Evolutionary conservation across 106 monocot species (phyloP).

Genomic region (Allium cepa): DNA sequence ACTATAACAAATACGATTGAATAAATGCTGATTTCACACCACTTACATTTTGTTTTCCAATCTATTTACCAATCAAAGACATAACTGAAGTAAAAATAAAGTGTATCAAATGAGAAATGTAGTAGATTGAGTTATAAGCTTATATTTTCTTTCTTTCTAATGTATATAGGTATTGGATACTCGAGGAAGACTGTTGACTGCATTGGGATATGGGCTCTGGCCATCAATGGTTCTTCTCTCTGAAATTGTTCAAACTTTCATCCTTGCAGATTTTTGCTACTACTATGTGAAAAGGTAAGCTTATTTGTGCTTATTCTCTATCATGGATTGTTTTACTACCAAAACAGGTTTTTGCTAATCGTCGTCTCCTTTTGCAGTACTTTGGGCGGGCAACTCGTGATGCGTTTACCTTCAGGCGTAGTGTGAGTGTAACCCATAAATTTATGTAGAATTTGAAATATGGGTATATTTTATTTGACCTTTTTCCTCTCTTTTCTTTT

Average conservation of each 20-base stretch:
- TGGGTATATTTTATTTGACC: no score
- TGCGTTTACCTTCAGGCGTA: constrained; percentile 71
- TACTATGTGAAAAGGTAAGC: constrained; percentile 81
- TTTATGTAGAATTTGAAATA: no score
- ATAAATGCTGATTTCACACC: no score
- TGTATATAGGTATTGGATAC: constrained; percentile 67
- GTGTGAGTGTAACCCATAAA: constrained; percentile 19
- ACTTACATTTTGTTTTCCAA: no score
- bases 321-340: neutral
- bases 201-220: constrained; percentile 78
- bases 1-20: no score
- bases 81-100: no score
- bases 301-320: neutral
- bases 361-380: constrained; percentile 27
- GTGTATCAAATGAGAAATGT: no score
- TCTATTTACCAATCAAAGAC: no score
- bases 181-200: constrained; percentile 62
- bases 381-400: constrained; percentile 63
- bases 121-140: no score
- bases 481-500: no score
- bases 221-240: constrained; percentile 86
- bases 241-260: constrained; percentile 89
- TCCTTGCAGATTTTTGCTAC: constrained; percentile 93
- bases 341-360: neutral
- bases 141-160: neutral